phyloP scores from a whole-genome alignment of 116 monocot species.

The Trichopus zeylanicus region DNA sequence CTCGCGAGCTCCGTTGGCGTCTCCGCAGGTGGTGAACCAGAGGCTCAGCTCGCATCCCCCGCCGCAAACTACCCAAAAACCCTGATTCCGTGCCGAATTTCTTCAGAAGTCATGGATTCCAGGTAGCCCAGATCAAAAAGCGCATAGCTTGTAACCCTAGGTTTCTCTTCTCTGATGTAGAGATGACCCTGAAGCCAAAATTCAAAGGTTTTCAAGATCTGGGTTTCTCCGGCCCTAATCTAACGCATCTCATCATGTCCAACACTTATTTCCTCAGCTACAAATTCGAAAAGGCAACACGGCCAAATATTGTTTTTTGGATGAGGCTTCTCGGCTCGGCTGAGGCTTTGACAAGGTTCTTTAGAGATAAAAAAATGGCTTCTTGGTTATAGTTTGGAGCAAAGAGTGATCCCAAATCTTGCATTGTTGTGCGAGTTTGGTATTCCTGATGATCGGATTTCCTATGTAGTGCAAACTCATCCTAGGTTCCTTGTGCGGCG shows the following conservation, averaged over 20 bases:
- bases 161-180: not conserved
- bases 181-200: not conserved
- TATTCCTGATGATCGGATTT: not conserved
- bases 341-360: not conserved
- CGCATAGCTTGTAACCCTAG: not conserved
- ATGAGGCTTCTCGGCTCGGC: not conserved
- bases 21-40: not conserved
- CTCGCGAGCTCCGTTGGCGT: not conserved
- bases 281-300: not conserved
- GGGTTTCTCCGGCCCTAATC: not conserved
- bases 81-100: not conserved
- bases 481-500: not conserved
- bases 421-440: not conserved
- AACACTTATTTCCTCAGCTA: not conserved
- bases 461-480: not conserved
- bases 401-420: not conserved
- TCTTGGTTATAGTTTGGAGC: not conserved
- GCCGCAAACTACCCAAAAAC: not conserved
- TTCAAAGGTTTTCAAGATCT: not conserved
- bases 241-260: not conserved
- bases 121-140: not conserved
- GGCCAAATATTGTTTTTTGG: constrained; percentile 6
- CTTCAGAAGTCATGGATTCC: not conserved
- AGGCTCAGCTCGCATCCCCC: not conserved
- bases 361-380: not conserved